Evolutionary conservation across 345 rosid species (phyloP).

Genomic region (Combretum micranthum): DNA sequence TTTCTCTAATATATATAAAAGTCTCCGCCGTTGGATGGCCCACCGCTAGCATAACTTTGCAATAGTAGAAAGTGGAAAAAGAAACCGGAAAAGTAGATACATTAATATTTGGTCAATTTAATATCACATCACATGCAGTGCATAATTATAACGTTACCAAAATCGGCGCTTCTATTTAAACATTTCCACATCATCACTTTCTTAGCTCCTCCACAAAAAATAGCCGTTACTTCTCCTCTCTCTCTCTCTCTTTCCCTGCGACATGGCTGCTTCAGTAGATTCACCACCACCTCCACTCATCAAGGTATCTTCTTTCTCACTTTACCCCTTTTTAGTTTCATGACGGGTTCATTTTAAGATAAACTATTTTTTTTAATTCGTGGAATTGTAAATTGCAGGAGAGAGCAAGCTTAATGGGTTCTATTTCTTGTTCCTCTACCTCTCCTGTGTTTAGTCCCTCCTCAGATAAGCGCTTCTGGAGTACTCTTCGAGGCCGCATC

Average conservation of each 20-base stretch:
- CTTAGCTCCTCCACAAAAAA: slow-evolving; percentile 12
- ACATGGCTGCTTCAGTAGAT: neutral
- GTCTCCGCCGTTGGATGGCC: too few species aligned
- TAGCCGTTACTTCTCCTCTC: slow-evolving; percentile 54
- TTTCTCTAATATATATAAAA: too few species aligned
- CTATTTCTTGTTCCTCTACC: slow-evolving; percentile 7
- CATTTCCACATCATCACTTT: slow-evolving; percentile 7
- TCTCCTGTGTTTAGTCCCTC: slow-evolving; percentile 30
- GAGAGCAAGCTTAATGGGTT: slow-evolving; percentile 12
- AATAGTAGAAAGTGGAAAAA: neutral
- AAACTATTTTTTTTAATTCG: too few species aligned
- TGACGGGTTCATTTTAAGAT: too few species aligned
- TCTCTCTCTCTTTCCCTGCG: neutral
- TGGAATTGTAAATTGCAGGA: slow-evolving; percentile 5
- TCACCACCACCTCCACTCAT: neutral
- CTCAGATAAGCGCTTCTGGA: slow-evolving; percentile 53
- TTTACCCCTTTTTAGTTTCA: too few species aligned
- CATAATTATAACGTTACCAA: slow-evolving; percentile 40
- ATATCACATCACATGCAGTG: too few species aligned
- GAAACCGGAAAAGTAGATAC: neutral
- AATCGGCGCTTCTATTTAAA: slow-evolving; percentile 29
- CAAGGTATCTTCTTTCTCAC: too few species aligned
- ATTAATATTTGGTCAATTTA: too few species aligned
- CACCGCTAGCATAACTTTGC: too few species aligned
- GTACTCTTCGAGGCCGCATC: slow-evolving; percentile 32